Percentiles rank a stretch among this genome's conserved stretches.
phyloP scores from a whole-genome alignment of 2,329 filamentous ascomycete species.

The Nigrospora osmanthi region DNA sequence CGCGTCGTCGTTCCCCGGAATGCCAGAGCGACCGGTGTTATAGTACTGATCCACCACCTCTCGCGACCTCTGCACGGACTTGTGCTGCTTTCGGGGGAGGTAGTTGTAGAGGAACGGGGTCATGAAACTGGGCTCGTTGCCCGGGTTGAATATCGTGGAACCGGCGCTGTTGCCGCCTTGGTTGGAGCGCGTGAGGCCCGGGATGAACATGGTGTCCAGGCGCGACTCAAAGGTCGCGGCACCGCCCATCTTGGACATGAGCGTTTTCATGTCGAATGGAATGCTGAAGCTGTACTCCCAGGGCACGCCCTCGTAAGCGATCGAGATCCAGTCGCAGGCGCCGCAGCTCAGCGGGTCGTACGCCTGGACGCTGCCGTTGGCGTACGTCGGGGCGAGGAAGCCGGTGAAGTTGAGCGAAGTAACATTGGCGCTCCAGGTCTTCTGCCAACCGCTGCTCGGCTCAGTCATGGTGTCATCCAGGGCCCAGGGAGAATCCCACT shows the following conservation, averaged over 20 bases:
- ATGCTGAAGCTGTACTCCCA: slow-evolving; percentile 47
- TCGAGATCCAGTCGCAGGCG: slow-evolving; percentile 34
- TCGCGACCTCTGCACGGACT: slow-evolving; percentile 46
- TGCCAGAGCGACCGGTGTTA: slow-evolving; percentile 46
- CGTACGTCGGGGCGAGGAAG: slow-evolving; percentile 46
- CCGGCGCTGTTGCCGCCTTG: slow-evolving; percentile 33
- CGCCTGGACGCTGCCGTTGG: slow-evolving; percentile 32
- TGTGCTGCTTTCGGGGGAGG: slow-evolving; percentile 52
- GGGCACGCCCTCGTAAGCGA: slow-evolving; percentile 10
- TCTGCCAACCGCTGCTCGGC: slow-evolving; percentile 42
- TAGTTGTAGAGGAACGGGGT: slow-evolving; percentile 65
- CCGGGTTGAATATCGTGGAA: slow-evolving; percentile 41
- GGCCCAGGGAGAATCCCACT: slow-evolving; percentile 44
- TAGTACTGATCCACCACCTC: slow-evolving; percentile 60
- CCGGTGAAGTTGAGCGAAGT: slow-evolving; percentile 40
- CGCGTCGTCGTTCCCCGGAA: slow-evolving; percentile 64
- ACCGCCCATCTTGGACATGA: slow-evolving; percentile 55
- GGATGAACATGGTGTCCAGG: slow-evolving; percentile 50
- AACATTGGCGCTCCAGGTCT: slow-evolving; percentile 46
- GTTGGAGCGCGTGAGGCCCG: slow-evolving; percentile 37
- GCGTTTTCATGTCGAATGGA: slow-evolving; percentile 47
- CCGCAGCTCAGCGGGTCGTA: slow-evolving; percentile 44
- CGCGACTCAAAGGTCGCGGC: slow-evolving; percentile 46
- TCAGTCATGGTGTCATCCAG: slow-evolving; percentile 20
- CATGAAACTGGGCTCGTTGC: slow-evolving; percentile 45